Evolutionary conservation across 2,329 filamentous ascomycete genomes (phyloP).

Genomic region (Microsporum canis): DNA sequence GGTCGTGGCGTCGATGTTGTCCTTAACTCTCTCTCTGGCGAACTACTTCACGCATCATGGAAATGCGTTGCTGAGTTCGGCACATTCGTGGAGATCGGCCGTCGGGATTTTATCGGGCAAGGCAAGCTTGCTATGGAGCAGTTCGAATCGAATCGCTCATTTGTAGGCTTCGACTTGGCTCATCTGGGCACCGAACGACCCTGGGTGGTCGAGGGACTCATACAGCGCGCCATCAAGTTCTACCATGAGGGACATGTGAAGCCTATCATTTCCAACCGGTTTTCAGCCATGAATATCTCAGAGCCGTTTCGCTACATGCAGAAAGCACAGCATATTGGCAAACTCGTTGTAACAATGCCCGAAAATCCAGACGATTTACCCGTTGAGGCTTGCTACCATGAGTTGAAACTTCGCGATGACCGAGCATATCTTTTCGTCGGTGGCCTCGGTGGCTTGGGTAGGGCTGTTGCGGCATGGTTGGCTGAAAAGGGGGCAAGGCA

Average conservation of each 20-base stretch:
- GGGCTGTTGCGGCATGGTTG: background rate
- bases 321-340: background rate
- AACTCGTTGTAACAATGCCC: conserved; percentile 14
- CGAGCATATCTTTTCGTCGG: background rate
- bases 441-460: background rate
- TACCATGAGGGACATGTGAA: conserved; percentile 14
- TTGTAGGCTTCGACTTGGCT: background rate
- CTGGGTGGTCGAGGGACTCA: background rate
- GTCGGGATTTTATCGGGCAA: conserved; percentile 6
- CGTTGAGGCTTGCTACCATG: background rate
- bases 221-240: background rate
- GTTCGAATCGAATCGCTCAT: conserved; percentile 6
- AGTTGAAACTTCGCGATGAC: background rate
- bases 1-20: conserved; percentile 14
- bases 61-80: conserved; percentile 13
- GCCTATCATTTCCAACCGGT: conserved; percentile 15
- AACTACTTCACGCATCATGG: conserved; percentile 11
- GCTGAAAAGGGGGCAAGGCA: background rate
- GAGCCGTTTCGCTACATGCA: conserved; percentile 24
- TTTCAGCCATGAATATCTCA: conserved; percentile 18
- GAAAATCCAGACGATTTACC: background rate
- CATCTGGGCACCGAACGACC: background rate
- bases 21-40: conserved; percentile 14
- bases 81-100: conserved; percentile 14
- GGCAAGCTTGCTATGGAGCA: conserved; percentile 7